These are phyloP conservation scores for Chaetomiaceae sp. DNA, from an alignment of 2,329 filamentous ascomycete species.

Conservation along the genomic window DNA sequence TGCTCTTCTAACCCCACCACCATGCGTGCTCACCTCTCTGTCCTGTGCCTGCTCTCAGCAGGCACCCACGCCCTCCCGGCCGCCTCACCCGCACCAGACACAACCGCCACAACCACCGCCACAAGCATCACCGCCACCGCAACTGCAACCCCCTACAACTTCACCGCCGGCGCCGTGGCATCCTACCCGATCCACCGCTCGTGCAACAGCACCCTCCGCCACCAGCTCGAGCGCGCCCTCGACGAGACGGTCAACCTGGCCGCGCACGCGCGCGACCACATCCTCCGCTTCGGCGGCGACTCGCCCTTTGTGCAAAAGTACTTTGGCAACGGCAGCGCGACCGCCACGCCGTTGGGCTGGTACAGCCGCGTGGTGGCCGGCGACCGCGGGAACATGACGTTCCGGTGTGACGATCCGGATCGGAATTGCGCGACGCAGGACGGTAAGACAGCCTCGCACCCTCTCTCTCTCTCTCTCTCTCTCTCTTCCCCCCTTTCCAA, in stretches of 20 bases:
- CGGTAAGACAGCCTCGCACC: too few species aligned
- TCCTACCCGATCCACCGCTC: slow-evolving; percentile 55
- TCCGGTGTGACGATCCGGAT: slow-evolving; percentile 67
- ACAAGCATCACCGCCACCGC: not conserved
- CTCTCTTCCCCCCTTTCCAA: too few species aligned
- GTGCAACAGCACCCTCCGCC: slow-evolving; percentile 59
- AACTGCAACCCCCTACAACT: slow-evolving; percentile 13
- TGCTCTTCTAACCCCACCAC: too few species aligned
- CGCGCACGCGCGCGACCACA: slow-evolving; percentile 58
- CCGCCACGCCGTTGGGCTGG: slow-evolving; percentile 57
- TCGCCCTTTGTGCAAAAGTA: slow-evolving; percentile 61
- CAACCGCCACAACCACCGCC: not conserved
- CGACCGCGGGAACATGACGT: slow-evolving; percentile 53
- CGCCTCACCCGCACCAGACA: not conserved
- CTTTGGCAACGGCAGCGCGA: slow-evolving; percentile 55
- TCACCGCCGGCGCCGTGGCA: slow-evolving; percentile 22
- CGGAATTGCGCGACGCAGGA: slow-evolving; percentile 54
- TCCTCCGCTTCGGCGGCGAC: slow-evolving; percentile 52
- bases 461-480: too few species aligned
- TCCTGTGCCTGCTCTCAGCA: not conserved
- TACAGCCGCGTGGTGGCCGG: slow-evolving; percentile 56
- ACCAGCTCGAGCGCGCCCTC: slow-evolving; percentile 53
- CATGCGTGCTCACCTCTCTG: slow-evolving; percentile 1
- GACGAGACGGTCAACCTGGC: slow-evolving; percentile 56
- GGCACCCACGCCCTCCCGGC: not conserved